Evolutionary conservation across 805 yeast species (phyloP).

Genomic region (Saturnispora kantuleensis): DNA sequence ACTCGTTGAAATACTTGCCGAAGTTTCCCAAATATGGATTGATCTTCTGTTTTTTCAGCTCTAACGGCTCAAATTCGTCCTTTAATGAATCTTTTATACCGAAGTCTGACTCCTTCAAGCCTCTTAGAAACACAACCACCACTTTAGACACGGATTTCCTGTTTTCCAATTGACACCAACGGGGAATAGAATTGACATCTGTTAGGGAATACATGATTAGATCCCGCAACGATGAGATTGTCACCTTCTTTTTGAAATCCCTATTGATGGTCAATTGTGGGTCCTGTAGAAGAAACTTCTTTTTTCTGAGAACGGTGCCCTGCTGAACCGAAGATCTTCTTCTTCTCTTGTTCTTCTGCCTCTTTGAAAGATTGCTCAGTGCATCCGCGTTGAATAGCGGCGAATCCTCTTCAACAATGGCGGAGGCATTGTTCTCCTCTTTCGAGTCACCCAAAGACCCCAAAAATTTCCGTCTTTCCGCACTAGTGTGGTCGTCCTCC

Average conservation of each 20-base stretch:
- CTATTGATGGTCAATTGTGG: conserved; percentile 10
- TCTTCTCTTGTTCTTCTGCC: conserved; percentile 22
- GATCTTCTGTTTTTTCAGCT: conserved; percentile 6
- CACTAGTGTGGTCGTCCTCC: conserved; percentile 9
- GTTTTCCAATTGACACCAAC: conserved; percentile 42
- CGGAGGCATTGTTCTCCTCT: not conserved
- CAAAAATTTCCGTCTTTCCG: conserved; percentile 15
- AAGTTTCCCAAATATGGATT: conserved; percentile 26
- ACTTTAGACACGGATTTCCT: conserved; percentile 40
- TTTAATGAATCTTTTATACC: conserved; percentile 19
- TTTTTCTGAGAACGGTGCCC: conserved; percentile 20
- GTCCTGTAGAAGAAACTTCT: conserved; percentile 24
- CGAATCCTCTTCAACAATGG: conserved; percentile 21
- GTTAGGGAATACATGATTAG: conserved; percentile 34
- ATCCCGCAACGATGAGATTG: conserved; percentile 36
- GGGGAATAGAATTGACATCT: conserved; percentile 34
- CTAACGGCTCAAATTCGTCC: conserved; percentile 10
- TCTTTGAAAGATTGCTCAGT: conserved; percentile 8
- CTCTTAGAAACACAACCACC: conserved; percentile 55
- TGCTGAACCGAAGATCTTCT: conserved; percentile 32
- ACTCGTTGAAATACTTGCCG: conserved; percentile 29
- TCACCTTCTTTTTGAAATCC: conserved; percentile 19
- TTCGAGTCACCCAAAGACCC: conserved; percentile 5
- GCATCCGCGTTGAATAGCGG: conserved; percentile 7
- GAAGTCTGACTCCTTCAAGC: conserved; percentile 41